Evolutionary conservation across 208 protist species (phyloP).

Genomic region (Acanthamoeba culbertsoni): DNA sequence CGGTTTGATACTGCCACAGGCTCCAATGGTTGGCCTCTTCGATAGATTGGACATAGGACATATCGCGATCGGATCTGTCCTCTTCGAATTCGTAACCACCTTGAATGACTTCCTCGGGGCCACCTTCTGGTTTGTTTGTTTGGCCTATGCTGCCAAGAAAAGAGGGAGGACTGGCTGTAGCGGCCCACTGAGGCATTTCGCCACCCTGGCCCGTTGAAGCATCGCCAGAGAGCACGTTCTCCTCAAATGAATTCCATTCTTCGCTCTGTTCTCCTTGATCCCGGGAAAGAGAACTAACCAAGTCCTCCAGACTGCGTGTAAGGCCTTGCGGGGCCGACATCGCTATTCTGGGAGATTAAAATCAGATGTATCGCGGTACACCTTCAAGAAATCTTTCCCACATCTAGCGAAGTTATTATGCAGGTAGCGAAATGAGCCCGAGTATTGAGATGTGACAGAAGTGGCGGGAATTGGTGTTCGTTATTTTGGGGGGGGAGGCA

Average conservation of each 20-base stretch:
- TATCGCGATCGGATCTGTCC: not conserved
- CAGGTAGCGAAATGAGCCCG: too few species aligned
- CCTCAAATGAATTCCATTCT: not conserved
- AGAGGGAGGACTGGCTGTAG: not conserved
- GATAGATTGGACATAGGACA: not conserved
- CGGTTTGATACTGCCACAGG: not conserved
- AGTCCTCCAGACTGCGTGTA: not conserved
- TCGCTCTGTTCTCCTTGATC: not conserved
- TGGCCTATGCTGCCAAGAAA: not conserved
- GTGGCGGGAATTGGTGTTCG: too few species aligned
- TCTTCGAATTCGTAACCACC: not conserved
- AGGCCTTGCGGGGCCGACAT: not conserved
- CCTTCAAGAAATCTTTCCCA: not conserved
- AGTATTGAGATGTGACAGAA: too few species aligned
- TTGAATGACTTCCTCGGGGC: not conserved
- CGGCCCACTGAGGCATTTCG: not conserved
- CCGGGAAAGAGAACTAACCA: not conserved
- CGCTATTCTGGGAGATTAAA: not conserved
- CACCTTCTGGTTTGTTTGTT: not conserved
- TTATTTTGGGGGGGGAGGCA: not conserved
- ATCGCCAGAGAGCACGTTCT: not conserved
- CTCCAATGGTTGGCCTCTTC: constrained; percentile 43
- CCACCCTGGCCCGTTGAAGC: not conserved
- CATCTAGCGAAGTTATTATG: too few species aligned
- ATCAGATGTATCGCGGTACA: not conserved